phyloP scores from a whole-genome alignment of 2,329 filamentous ascomycete species.

The Aspergillus sergii region DNA sequence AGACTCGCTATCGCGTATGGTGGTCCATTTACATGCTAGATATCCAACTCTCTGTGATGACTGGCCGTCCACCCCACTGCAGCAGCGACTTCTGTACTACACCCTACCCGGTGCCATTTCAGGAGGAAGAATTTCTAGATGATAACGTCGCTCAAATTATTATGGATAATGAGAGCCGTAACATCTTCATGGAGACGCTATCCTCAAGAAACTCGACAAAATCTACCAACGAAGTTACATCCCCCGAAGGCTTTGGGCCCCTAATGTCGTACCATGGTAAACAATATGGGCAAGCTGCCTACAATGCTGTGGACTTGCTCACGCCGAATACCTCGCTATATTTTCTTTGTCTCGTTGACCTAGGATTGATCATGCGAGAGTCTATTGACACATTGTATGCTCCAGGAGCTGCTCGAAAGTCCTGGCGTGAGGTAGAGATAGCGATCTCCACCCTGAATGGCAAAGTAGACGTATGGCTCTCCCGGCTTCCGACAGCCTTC shows the following conservation, averaged over 20 bases:
- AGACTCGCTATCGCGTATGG: slow-evolving; percentile 48
- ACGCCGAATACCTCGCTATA: slow-evolving; percentile 41
- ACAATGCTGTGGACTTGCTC: slow-evolving; percentile 31
- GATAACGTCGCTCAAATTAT: slow-evolving; percentile 37
- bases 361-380: slow-evolving; percentile 38
- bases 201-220: slow-evolving; percentile 21
- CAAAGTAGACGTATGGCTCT: slow-evolving; percentile 42
- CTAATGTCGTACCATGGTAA: slow-evolving; percentile 15
- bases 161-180: slow-evolving; percentile 35
- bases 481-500: slow-evolving; percentile 40
- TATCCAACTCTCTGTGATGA: slow-evolving; percentile 44
- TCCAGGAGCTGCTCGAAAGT: slow-evolving; percentile 36
- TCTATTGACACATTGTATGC: slow-evolving; percentile 43
- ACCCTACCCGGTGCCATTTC: slow-evolving; percentile 43
- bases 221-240: slow-evolving; percentile 8
- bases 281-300: slow-evolving; percentile 24
- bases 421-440: slow-evolving; percentile 41
- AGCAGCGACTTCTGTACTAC: slow-evolving; percentile 45
- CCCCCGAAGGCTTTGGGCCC: slow-evolving; percentile 18
- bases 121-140: slow-evolving; percentile 41
- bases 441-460: slow-evolving; percentile 38
- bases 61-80: slow-evolving; percentile 45
- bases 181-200: slow-evolving; percentile 28
- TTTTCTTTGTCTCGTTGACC: slow-evolving; percentile 43
- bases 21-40: slow-evolving; percentile 48